Percentiles rank a stretch among this genome's conserved stretches.
Evolutionary conservation across 2,329 filamentous ascomycete species (phyloP).

Genomic region (Diplocarpon mali): DNA sequence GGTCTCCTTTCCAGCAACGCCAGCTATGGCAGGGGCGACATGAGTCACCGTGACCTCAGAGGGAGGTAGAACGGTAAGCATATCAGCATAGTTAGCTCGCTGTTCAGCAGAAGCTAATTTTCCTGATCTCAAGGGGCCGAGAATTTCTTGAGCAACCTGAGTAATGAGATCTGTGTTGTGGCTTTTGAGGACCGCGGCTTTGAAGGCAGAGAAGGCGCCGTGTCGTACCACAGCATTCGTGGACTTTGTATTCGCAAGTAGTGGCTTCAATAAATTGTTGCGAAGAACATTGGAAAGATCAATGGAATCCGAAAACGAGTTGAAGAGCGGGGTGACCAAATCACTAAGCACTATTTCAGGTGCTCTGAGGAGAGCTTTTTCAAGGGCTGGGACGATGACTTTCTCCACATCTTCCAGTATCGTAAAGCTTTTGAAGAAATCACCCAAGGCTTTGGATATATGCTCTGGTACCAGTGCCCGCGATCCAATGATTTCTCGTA

Average conservation of each 20-base stretch:
- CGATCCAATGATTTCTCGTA: slow-evolving; percentile 74
- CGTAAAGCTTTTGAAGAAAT: slow-evolving; percentile 74
- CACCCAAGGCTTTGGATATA: slow-evolving; percentile 59
- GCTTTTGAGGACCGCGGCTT: slow-evolving; percentile 52
- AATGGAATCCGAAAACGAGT: slow-evolving; percentile 54
- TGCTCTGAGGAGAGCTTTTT: slow-evolving; percentile 79
- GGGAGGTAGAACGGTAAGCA: slow-evolving; percentile 55
- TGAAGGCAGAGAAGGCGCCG: slow-evolving; percentile 66
- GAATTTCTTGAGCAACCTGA: slow-evolving; percentile 65
- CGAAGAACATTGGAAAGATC: slow-evolving; percentile 70
- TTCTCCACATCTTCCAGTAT: slow-evolving; percentile 63
- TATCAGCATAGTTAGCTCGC: slow-evolving; percentile 69
- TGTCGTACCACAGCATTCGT: slow-evolving; percentile 68
- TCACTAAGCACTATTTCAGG: slow-evolving; percentile 82
- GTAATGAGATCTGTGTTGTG: slow-evolving; percentile 45
- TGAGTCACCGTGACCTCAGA: slow-evolving; percentile 53
- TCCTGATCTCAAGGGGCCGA: slow-evolving; percentile 67
- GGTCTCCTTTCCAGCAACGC: slow-evolving; percentile 69
- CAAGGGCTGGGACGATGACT: slow-evolving; percentile 68
- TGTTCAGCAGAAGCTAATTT: slow-evolving; percentile 83
- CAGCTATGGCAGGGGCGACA: slow-evolving; percentile 53
- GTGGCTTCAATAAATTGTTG: slow-evolving; percentile 67
- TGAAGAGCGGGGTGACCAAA: slow-evolving; percentile 62
- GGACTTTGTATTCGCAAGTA: slow-evolving; percentile 86
- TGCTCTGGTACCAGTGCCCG: slow-evolving; percentile 59